Percentiles rank a stretch among this genome's conserved stretches.
phyloP scores from a whole-genome alignment of 1,284 basidiomycete species.

The Rhizoctonia solani region DNA sequence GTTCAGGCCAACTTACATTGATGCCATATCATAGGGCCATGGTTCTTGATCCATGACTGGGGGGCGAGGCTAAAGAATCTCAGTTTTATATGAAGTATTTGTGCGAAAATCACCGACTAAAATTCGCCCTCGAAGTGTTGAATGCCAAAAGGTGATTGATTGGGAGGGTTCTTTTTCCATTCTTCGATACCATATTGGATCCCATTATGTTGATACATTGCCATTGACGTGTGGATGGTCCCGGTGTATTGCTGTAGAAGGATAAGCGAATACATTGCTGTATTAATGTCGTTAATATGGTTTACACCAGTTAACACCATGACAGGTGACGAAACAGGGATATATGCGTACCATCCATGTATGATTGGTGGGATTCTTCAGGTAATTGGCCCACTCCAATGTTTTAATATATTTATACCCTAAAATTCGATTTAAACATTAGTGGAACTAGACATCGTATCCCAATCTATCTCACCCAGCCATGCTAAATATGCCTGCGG shows the following conservation, averaged over 20 bases:
- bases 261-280: neutral
- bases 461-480: too few relatives aligned
- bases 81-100: neutral
- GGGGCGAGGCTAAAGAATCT: neutral
- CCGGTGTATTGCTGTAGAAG: constrained; percentile 14
- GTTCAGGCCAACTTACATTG: neutral
- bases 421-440: neutral
- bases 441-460: neutral
- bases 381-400: neutral
- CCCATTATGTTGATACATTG: constrained; percentile 21
- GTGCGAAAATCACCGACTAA: neutral
- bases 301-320: neutral
- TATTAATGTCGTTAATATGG: neutral
- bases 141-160: neutral
- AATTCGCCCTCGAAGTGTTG: constrained; percentile 21
- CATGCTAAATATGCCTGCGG: neutral
- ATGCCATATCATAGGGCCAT: constrained; percentile 17
- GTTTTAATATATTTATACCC: neutral
- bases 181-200: neutral
- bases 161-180: neutral
- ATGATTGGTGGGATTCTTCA: neutral
- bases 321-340: neutral
- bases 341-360: neutral
- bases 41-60: constrained; percentile 9
- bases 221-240: constrained; percentile 11